Evolutionary conservation across 139 green algal species (phyloP).

Genomic region (Chlorella sp.): DNA sequence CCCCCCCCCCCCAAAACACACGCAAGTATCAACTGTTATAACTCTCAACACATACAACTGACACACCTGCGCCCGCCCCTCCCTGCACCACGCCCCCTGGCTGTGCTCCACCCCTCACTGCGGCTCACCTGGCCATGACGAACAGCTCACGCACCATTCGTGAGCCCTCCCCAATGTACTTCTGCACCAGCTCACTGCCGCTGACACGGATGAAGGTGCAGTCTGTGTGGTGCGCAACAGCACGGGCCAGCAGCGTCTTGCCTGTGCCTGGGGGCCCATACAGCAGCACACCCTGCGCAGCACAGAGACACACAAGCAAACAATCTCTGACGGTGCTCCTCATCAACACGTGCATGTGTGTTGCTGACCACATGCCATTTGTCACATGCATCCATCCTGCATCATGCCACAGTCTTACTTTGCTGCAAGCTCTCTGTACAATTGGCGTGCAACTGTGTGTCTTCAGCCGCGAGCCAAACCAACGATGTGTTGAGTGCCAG

Average conservation of each 20-base stretch:
- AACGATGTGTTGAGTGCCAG: too few relatives aligned
- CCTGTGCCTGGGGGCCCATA: slow-evolving; percentile 89
- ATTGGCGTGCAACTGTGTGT: too few relatives aligned
- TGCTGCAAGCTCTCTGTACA: too few relatives aligned
- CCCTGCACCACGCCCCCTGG: too few relatives aligned
- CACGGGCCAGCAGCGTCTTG: slow-evolving; percentile 80
- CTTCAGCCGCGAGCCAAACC: too few relatives aligned
- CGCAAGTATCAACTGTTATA: background rate
- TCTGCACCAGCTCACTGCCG: slow-evolving; percentile 96
- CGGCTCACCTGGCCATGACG: slow-evolving; percentile 79
- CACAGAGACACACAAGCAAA: too few relatives aligned
- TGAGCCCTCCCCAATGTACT: slow-evolving; percentile 98
- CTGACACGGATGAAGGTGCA: slow-evolving; percentile 99
- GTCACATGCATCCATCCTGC: too few relatives aligned
- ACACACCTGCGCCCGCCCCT: background rate
- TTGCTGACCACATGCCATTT: too few relatives aligned
- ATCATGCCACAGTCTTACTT: too few relatives aligned
- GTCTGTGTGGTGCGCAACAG: slow-evolving; percentile 99
- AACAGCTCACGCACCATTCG: slow-evolving; percentile 99
- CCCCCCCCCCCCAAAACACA: too few relatives aligned
- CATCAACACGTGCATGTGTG: too few relatives aligned
- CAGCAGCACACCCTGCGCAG: slow-evolving; percentile 80
- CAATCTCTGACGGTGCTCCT: too few relatives aligned
- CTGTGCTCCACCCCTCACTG: background rate
- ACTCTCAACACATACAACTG: background rate